Base-by-base conservation (phyloP, 2,329 filamentous ascomycete genomes). In the Teratosphaeriaceae sp. region DNA sequence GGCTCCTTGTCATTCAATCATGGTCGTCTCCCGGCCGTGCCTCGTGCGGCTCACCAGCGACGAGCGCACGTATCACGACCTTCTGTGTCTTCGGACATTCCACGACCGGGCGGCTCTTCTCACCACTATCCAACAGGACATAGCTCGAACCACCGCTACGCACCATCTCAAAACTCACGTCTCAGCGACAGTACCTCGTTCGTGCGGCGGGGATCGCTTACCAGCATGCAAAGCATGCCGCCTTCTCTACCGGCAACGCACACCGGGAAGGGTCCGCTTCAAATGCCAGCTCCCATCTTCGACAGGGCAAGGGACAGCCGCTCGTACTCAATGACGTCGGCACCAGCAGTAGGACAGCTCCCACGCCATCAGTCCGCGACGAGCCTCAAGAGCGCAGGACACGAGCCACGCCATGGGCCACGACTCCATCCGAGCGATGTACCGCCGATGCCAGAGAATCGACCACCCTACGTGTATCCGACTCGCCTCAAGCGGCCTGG, bases 291-390 rank as follows among this genome's bases (percentile, higher is more conserved):
- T 19, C 46, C 47, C 15, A 46, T 48, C n/a, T 45, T 46, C 41
- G 50, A 59, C 34, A 53, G 51, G 23, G 46, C 47, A 16, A 45
- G 64, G 40, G 63, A 70, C 38, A 64, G 65, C 39, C 64, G 70
- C 9, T 70, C 66, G 1, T 66, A 62, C 47, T 73, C 70, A 5
- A 55, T 70, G 57, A 67, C 63, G 1, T 58, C 59, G 16, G 58
- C 61, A 24, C 62, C 60, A 33, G 59, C 64, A 5, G 49, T 52
- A 13, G 60, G 59, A 35, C 60, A 53, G 35, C 53, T 71, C 40
- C 62, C 66, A 5, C 65, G 61, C 48, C 65, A 68, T 48, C 63
- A 64, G 18, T 73, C 71, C 9, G 57, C 65, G n/a, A 62, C 63
- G 15, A 73, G 67, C 50, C 52, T 73, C 33, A 65, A 69, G 50